A percentile compares a stretch with the other conserved stretches of the same genome.
These are phyloP conservation scores for Candida glucosophila DNA, from an alignment of 1,139 yeast species.

Conservation along the genomic window DNA sequence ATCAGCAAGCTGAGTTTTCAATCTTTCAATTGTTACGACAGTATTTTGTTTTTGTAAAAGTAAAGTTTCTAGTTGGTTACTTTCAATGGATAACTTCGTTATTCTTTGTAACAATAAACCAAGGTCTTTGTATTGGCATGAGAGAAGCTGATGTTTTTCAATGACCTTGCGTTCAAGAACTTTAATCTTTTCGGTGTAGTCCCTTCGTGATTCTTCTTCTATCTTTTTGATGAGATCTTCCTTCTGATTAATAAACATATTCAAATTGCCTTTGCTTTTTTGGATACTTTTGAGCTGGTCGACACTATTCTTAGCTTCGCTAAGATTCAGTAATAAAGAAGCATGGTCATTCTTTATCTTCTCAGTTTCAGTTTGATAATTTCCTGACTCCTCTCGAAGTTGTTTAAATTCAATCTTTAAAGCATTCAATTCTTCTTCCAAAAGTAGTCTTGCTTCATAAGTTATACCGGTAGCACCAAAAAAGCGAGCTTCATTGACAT, in stretches of 20 bases:
- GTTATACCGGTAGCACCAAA: conserved; percentile 41
- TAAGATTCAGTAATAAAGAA: conserved; percentile 9
- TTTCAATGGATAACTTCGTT: conserved; percentile 13
- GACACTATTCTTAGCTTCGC: conserved; percentile 4
- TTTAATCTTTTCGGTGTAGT: conserved; percentile 19
- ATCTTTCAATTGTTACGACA: conserved; percentile 16
- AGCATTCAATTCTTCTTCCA: conserved; percentile 10
- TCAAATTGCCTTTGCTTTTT: conserved; percentile 12
- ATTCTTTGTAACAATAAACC: conserved; percentile 13
- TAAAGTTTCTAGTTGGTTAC: conserved; percentile 13
- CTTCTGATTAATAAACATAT: conserved; percentile 13
- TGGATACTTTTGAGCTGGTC: conserved; percentile 5
- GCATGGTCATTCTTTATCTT: conserved; percentile 11
- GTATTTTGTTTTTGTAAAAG: conserved; percentile 29
- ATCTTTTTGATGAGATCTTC: conserved; percentile 17
- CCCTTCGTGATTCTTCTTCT: conserved; percentile 18
- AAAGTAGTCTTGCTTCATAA: conserved; percentile 21
- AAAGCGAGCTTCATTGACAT: conserved; percentile 20
- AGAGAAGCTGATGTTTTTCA: too few relatives aligned
- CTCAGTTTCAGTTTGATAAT: too few relatives aligned
- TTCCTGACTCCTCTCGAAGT: conserved; percentile 5
- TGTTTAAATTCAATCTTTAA: conserved; percentile 11
- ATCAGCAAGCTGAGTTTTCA: conserved; percentile 27
- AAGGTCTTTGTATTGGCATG: conserved; percentile 9
- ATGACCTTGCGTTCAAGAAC: conserved; percentile 15